phyloP scores from a whole-genome alignment of 169 alveolate genomes.

The Plasmodium yoelii region DNA sequence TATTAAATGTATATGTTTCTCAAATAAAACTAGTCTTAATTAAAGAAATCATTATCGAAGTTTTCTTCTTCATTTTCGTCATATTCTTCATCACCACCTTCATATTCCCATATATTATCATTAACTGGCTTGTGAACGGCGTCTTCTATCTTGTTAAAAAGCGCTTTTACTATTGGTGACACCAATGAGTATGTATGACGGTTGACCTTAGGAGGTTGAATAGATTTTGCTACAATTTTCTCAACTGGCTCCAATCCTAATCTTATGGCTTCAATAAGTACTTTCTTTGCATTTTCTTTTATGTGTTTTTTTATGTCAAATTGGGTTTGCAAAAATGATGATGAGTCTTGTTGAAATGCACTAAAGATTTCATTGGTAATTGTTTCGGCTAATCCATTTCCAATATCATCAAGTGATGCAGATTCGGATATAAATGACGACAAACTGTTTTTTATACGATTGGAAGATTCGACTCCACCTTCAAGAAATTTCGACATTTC shows the following conservation, averaged over 20 bases:
- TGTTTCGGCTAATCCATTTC: constrained; percentile 49
- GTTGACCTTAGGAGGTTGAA: constrained; percentile 43
- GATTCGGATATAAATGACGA: constrained; percentile 44
- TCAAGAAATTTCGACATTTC: constrained; percentile 35
- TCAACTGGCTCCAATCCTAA: constrained; percentile 66
- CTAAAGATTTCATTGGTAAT: constrained; percentile 48
- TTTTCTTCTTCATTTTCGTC: constrained; percentile 42
- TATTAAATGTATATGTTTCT: not conserved
- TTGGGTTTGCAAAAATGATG: constrained; percentile 62
- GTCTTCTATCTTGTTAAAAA: constrained; percentile 57
- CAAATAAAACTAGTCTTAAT: constrained; percentile 4
- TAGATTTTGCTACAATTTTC: constrained; percentile 27
- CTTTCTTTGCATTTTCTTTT: constrained; percentile 39
- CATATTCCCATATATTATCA: constrained; percentile 58
- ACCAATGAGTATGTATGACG: constrained; percentile 12
- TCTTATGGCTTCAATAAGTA: constrained; percentile 46
- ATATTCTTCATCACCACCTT: constrained; percentile 5
- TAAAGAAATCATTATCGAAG: not conserved
- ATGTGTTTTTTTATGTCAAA: constrained; percentile 52
- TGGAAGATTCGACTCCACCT: constrained; percentile 35
- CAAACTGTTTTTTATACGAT: constrained; percentile 37
- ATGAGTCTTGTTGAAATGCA: constrained; percentile 42
- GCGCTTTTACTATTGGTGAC: constrained; percentile 8
- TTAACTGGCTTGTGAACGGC: constrained; percentile 18
- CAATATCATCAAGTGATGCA: constrained; percentile 23